Conservation (phyloP, 2,329 filamentous ascomycete species). For the Epichloe gansuensis region DNA sequence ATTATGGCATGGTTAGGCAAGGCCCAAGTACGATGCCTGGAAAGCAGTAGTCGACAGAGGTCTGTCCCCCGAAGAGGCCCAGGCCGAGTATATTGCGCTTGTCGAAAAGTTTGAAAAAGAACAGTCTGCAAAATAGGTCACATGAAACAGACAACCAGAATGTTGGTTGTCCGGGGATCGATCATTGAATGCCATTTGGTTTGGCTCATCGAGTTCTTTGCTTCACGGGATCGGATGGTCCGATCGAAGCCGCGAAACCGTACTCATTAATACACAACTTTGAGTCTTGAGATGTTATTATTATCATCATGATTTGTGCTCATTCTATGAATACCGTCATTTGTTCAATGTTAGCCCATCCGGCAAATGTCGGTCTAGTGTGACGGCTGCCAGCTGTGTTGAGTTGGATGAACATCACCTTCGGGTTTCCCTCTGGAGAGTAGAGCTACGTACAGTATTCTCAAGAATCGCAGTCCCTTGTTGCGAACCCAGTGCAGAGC, state of each 20-base stretch:
- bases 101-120: conserved; percentile 55
- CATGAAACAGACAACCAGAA: no score
- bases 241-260: no score
- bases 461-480: not conserved
- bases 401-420: not conserved
- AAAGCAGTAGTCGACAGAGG: conserved; percentile 48
- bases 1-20: not conserved
- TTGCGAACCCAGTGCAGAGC: no score
- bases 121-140: not conserved
- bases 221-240: no score
- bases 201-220: no score
- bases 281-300: no score
- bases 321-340: not conserved
- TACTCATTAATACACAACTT: no score
- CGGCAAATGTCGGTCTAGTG: no score
- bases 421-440: not conserved
- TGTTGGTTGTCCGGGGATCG: no score
- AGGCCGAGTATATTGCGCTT: conserved; percentile 62
- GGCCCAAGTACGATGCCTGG: conserved; percentile 2
- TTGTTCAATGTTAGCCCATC: not conserved
- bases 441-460: not conserved
- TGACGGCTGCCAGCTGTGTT: not conserved
- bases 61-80: conserved; percentile 50
- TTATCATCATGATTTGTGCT: no score
- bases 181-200: no score